phyloP scores from a whole-genome alignment of 306 rosid genomes.

The Mucuna pruriens region DNA sequence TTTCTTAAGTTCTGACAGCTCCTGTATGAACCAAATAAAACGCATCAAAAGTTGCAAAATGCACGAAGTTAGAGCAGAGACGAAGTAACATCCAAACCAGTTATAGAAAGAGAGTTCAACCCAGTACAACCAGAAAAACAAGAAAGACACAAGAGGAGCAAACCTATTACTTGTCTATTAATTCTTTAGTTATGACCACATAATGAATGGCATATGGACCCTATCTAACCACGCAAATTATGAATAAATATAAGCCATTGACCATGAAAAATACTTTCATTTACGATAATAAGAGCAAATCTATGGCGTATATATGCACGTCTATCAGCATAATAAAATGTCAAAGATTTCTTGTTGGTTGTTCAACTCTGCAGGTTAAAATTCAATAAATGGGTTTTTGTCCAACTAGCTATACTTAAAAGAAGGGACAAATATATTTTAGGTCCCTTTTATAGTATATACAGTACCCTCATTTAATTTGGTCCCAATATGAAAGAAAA shows the following conservation, averaged over 20 bases:
- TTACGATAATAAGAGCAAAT: neutral
- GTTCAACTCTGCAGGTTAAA: neutral
- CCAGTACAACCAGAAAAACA: constrained; percentile 22
- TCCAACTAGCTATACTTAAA: neutral
- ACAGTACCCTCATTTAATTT: neutral
- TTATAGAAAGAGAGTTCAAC: neutral
- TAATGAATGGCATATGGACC: neutral
- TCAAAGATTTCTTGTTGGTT: neutral
- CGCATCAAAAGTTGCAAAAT: constrained; percentile 22
- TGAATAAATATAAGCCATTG: neutral
- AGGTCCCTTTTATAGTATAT: neutral
- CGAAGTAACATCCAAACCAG: neutral
- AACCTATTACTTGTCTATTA: neutral
- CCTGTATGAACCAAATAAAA: constrained; percentile 58
- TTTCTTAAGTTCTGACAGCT: constrained; percentile 87
- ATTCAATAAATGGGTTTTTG: neutral
- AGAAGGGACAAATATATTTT: neutral
- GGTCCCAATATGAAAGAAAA: neutral
- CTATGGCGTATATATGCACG: neutral
- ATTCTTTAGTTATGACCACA: neutral
- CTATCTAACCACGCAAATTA: neutral
- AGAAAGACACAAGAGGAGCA: constrained; percentile 11
- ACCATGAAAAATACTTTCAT: neutral
- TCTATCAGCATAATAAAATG: neutral
- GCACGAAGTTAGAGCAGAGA: neutral